phyloP scores from a whole-genome alignment of 2,329 filamentous ascomycete genomes.

The Alternaria triticina region DNA sequence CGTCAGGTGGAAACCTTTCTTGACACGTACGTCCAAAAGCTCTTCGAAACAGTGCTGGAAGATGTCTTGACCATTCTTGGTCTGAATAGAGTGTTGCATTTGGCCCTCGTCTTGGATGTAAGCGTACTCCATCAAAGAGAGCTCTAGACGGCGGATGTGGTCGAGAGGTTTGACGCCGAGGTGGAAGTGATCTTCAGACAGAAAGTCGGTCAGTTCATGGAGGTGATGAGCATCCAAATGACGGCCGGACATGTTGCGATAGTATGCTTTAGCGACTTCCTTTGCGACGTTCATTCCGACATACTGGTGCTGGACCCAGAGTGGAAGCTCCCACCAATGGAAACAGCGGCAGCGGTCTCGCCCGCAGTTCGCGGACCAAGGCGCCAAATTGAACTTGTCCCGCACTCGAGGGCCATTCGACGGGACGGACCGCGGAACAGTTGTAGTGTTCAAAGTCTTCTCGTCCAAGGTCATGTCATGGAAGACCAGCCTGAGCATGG shows the following conservation, averaged over 20 bases:
- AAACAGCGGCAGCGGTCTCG: background rate
- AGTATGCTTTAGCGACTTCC: background rate
- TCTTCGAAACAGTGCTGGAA: background rate
- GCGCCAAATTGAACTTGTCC: background rate
- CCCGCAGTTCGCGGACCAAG: background rate
- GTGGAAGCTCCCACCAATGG: background rate
- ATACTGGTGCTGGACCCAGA: background rate
- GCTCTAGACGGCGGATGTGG: background rate
- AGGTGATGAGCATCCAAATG: background rate
- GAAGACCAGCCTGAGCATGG: background rate
- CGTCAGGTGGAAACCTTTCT: background rate
- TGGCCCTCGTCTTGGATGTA: background rate
- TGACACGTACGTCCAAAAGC: background rate
- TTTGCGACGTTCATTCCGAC: background rate
- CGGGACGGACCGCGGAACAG: background rate
- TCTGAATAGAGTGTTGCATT: background rate
- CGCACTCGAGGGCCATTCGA: background rate
- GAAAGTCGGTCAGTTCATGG: background rate
- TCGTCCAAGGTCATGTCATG: background rate
- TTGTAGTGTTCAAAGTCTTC: background rate
- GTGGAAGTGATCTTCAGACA: background rate
- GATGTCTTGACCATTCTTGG: background rate
- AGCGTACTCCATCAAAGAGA: fast-evolving
- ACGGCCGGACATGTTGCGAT: background rate
- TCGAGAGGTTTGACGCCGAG: background rate